Percentiles rank a stretch among this genome's conserved stretches.
Conservation (phyloP, 371 early-diverging fungal species). For the Lichtheimia ramosa region DNA sequence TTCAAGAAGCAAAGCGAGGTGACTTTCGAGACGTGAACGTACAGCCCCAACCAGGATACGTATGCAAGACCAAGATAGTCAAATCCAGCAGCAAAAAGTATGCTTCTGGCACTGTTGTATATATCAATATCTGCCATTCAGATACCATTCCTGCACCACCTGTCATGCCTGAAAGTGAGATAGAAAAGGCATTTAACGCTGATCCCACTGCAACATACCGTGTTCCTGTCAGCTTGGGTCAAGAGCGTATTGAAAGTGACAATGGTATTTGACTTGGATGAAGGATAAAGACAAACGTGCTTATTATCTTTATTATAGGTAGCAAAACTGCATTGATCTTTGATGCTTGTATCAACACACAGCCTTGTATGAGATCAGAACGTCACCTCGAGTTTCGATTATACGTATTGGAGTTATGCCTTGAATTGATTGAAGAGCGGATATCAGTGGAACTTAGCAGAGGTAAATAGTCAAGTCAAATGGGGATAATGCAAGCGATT, state of each 20-base stretch:
- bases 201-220: conserved; percentile 60
- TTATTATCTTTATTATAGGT: conserved; percentile 16
- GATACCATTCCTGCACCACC: conserved; percentile 62
- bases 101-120: conserved; percentile 39
- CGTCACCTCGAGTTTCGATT: conserved; percentile 60
- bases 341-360: conserved; percentile 71
- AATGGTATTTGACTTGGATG: conserved; percentile 6
- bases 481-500: background rate
- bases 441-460: conserved; percentile 47
- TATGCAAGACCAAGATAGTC: conserved; percentile 53
- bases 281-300: background rate
- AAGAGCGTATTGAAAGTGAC: conserved; percentile 22
- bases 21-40: conserved; percentile 28
- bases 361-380: conserved; percentile 52
- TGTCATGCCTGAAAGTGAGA: conserved; percentile 58
- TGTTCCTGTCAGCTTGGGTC: conserved; percentile 66
- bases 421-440: conserved; percentile 69
- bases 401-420: conserved; percentile 66
- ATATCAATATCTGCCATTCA: conserved; percentile 74
- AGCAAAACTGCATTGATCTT: conserved; percentile 55
- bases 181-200: conserved; percentile 62
- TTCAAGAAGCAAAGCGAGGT: conserved; percentile 10
- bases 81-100: conserved; percentile 16
- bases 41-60: conserved; percentile 63
- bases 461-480: conserved; percentile 28